Evolutionary conservation across 1,139 yeast species (phyloP).

Genomic region (Pichia sp.): DNA sequence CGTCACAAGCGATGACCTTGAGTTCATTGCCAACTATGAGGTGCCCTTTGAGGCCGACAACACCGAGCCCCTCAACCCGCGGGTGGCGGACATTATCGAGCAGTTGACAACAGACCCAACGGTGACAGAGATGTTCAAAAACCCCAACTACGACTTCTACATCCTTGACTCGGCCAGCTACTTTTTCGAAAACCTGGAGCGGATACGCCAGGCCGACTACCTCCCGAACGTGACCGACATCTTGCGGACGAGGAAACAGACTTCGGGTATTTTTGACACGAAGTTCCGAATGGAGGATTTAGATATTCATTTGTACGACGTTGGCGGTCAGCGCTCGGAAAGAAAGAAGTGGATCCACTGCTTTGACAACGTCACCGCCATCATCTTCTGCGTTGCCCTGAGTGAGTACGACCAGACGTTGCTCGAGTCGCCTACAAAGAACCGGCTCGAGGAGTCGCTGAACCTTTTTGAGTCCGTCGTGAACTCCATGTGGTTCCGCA

Average conservation of each 20-base stretch:
- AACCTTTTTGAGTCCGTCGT: slow-evolving; percentile 86
- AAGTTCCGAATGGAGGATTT: slow-evolving; percentile 72
- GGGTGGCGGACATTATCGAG: slow-evolving; percentile 43
- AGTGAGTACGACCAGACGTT: slow-evolving; percentile 87
- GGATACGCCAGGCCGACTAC: slow-evolving; percentile 60
- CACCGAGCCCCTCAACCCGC: slow-evolving; percentile 38
- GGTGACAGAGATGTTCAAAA: slow-evolving; percentile 53
- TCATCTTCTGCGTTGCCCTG: slow-evolving; percentile 85
- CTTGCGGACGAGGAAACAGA: slow-evolving; percentile 82
- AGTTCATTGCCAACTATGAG: slow-evolving; percentile 46
- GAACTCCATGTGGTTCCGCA: slow-evolving; percentile 89
- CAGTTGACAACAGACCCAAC: slow-evolving; percentile 56
- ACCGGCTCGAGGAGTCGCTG: slow-evolving; percentile 80
- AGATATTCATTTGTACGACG: slow-evolving; percentile 81
- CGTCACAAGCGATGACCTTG: slow-evolving; percentile 40
- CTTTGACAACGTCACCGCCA: slow-evolving; percentile 84
- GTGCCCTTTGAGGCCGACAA: slow-evolving; percentile 41
- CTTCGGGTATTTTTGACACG: slow-evolving; percentile 87
- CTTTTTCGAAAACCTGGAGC: slow-evolving; percentile 62
- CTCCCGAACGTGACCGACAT: slow-evolving; percentile 74
- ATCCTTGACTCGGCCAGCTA: slow-evolving; percentile 84
- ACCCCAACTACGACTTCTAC: slow-evolving; percentile 71
- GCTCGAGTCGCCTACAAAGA: slow-evolving; percentile 71
- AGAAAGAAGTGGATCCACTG: slow-evolving; percentile 95
- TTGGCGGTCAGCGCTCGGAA: slow-evolving; percentile 92